phyloP scores from a whole-genome alignment of 2,329 filamentous ascomycete genomes.

The Phialemoniopsis sp. region DNA sequence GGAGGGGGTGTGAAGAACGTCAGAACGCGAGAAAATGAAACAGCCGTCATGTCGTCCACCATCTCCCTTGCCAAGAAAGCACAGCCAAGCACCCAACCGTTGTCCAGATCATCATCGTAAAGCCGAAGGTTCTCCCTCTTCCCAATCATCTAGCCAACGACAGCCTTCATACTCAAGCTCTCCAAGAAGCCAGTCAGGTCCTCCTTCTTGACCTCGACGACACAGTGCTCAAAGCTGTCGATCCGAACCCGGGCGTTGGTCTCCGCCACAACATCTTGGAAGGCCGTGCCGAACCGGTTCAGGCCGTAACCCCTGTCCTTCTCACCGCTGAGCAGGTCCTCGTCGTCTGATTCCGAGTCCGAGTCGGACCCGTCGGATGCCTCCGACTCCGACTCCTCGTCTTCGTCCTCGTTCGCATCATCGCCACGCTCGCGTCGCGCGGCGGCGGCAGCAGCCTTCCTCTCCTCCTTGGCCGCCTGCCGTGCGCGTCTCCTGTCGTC shows the following conservation, averaged over 20 bases:
- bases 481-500: slow-evolving; percentile 37
- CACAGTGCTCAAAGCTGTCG: slow-evolving; percentile 95
- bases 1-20: background rate
- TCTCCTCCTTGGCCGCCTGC: slow-evolving; percentile 57
- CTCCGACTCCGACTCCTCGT: slow-evolving; percentile 44
- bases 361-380: slow-evolving; percentile 33
- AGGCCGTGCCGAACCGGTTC: slow-evolving; percentile 91
- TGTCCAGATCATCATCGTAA: background rate
- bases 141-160: slow-evolving; percentile 41
- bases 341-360: slow-evolving; percentile 13
- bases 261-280: slow-evolving; percentile 90
- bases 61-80: background rate
- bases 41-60: background rate
- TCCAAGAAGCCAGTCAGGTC: slow-evolving; percentile 89
- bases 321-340: slow-evolving; percentile 30
- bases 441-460: slow-evolving; percentile 51
- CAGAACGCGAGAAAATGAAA: background rate
- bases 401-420: slow-evolving; percentile 41
- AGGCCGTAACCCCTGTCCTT: slow-evolving; percentile 63
- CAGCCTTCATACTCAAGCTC: slow-evolving; percentile 84
- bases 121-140: background rate
- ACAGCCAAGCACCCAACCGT: background rate
- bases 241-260: slow-evolving; percentile 87
- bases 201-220: slow-evolving; percentile 97
- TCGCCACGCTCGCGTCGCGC: slow-evolving; percentile 25